Evolutionary conservation across 805 yeast species (phyloP), one percentile per base, ranked within the genome.

Genomic region (Debaryomyces tyrocola): DNA sequence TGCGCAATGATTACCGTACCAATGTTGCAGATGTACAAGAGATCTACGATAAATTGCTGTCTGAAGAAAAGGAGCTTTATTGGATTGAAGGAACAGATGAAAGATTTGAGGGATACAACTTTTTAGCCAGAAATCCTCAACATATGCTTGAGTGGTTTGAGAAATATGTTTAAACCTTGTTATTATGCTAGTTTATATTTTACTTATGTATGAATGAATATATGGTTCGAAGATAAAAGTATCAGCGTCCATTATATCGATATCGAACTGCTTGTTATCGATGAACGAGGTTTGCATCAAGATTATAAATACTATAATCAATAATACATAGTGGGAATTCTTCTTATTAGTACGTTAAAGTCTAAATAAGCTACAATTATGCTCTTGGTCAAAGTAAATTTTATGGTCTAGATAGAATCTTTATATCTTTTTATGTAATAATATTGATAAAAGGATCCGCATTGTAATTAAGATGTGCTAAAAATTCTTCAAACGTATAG

Each of bases 11-110:
- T 39, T 41, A 12, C 39, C 39, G 38, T 12, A 20, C 44, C 18
- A 27, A 40, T 24, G 29, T 18, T n/a, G 18, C 11, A 10, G 47
- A 39, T 44, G 47, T 44, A 10, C 40, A 33, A 33, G n/a, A 11
- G 15, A 44, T 44, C 20, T 44, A 39, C 34, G 44, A 44, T n/a
- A 27, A 6, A 10, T n/a, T 44, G 17, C 20, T 15, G 12, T 33
- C 36, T 6, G 39, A 39, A 10, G 43, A 39, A 11, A 44, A 44
- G 40, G 47, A 44, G 27, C 39, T 44, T n/a, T 21, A 21, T 20
- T 44, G 47, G 47, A 39, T 44, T 40, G 43, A 44, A 21, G 43
- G 27, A 7, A 14, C 36, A 3, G n/a, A 21, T 21, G 40, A 44
- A 17, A 24, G 47, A 20, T 44, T 44, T 24, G n/a, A 14, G 15